These are phyloP conservation scores for Paramyrothecium roridum DNA, from an alignment of 2,329 filamentous ascomycete genomes.

Conservation along the genomic window DNA sequence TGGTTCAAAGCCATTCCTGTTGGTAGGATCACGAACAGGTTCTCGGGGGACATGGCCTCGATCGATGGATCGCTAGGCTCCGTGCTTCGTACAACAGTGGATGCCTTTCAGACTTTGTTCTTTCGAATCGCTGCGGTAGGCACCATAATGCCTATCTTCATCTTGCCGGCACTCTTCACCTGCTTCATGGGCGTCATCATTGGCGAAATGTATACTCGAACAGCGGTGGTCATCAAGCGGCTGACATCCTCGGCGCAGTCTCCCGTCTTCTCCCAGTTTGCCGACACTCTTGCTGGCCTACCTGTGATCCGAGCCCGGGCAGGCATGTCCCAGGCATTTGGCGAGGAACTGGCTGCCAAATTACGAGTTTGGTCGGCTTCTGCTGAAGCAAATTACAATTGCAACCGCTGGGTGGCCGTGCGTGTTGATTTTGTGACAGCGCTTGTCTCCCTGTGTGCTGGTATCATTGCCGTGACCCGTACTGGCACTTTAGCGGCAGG, in stretches of 20 bases:
- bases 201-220: constrained; percentile 49
- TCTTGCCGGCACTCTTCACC: constrained; percentile 41
- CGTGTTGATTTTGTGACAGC: constrained; percentile 53
- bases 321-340: constrained; percentile 45
- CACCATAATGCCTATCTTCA: constrained; percentile 50
- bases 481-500: constrained; percentile 45
- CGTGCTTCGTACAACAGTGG: constrained; percentile 40
- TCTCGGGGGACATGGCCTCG: constrained; percentile 55
- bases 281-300: constrained; percentile 48
- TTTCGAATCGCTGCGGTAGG: constrained; percentile 45
- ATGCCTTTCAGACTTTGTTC: constrained; percentile 37
- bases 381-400: constrained; percentile 49
- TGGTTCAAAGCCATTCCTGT: constrained; percentile 55
- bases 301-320: constrained; percentile 48
- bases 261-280: constrained; percentile 55
- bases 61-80: constrained; percentile 46
- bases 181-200: constrained; percentile 42
- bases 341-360: constrained; percentile 46
- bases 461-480: constrained; percentile 48
- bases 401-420: constrained; percentile 56
- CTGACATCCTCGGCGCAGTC: constrained; percentile 45
- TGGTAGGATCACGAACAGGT: constrained; percentile 52
- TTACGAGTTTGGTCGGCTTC: constrained; percentile 43
- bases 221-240: constrained; percentile 42
- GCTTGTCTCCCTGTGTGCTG: constrained; percentile 47